Base-by-base conservation (phyloP, 108 stramenopile genomes). In the Cyclotella cryptica region DNA sequence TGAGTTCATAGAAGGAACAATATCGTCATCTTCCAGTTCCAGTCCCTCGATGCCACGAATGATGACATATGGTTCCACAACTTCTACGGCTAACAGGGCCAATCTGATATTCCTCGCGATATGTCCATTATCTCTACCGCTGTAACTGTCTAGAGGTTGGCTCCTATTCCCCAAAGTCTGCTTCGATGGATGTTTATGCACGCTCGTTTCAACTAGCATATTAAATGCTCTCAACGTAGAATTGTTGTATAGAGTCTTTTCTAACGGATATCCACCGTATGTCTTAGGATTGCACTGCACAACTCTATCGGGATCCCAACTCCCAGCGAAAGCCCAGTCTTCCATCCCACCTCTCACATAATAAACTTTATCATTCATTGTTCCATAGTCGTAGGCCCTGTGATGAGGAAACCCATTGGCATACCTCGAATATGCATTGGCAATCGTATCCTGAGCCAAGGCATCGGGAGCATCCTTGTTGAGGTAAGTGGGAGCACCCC, bases 291-390 rank as follows among this genome's bases (percentile, higher is more conserved):
- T 59, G 77, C 94, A 95, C 19, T 66, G 74, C 24, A 75, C 70
- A 15, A 92, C 93, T 18, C 84, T 74, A 8, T 88, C 87, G 0
- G 86, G 77, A 83, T 95, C 96, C 96, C 96, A 99, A 14, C 92
- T 94, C 10, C 94, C 96, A 0, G 93, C 95, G 85, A 97, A 97
- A 10, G 88, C 92, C 97, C 97, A 92, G 83, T 98, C 97, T 77
- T 98, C 97, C 96, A 98, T 97, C 22, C 97, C 97, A 35, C 98
- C 98, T 21, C 90, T 58, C 27, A 99, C 98, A 22, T 95, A 94
- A 69, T 99, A 99, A 13, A 99, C 97, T 39, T 83, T 80, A 54
- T 88, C 77, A 84, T 97, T 97, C 86, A 96, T 92, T 10, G 90
- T 81, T n/a, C 85, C 87, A 59, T 72, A 77, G 14, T 86, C 88